Percentiles rank a stretch among this genome's conserved stretches.
Evolutionary conservation across 805 yeast species (phyloP).

Genomic region (Yamadazyma ubonensis): DNA sequence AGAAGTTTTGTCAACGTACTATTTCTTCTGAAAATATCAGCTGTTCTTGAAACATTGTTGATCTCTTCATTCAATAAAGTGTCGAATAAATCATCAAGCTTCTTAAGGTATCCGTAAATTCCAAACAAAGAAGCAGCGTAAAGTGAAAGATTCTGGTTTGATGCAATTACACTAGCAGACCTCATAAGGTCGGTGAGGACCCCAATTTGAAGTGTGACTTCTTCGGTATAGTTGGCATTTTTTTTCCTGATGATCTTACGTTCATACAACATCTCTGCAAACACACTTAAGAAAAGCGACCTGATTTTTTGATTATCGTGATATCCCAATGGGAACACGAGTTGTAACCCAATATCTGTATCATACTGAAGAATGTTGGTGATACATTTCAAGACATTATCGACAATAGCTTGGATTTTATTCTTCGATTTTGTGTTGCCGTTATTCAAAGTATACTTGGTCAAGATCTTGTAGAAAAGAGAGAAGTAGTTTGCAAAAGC

Average conservation of each 20-base stretch:
- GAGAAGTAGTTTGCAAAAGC: conserved; percentile 71
- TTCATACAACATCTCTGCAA: conserved; percentile 58
- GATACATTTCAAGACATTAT: conserved; percentile 61
- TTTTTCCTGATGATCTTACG: conserved; percentile 22
- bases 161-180: conserved; percentile 59
- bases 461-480: conserved; percentile 52
- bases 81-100: conserved; percentile 47
- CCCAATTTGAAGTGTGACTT: conserved; percentile 25
- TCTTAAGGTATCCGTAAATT: conserved; percentile 43
- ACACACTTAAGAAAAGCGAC: conserved; percentile 73
- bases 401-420: conserved; percentile 56
- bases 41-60: conserved; percentile 53
- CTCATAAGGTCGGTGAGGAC: conserved; percentile 45
- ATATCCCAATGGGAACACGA: conserved; percentile 76
- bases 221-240: conserved; percentile 30
- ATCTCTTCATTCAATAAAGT: conserved; percentile 64
- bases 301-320: conserved; percentile 65
- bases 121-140: conserved; percentile 65
- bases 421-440: conserved; percentile 38
- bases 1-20: conserved; percentile 78
- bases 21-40: conserved; percentile 77
- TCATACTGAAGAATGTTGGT: conserved; percentile 71
- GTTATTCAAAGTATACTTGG: conserved; percentile 35
- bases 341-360: conserved; percentile 71
- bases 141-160: conserved; percentile 66